Evolutionary conservation across 345 rosid species (phyloP), one percentile per base, ranked within the genome.

Genomic region (Conringia planisiliqua): DNA sequence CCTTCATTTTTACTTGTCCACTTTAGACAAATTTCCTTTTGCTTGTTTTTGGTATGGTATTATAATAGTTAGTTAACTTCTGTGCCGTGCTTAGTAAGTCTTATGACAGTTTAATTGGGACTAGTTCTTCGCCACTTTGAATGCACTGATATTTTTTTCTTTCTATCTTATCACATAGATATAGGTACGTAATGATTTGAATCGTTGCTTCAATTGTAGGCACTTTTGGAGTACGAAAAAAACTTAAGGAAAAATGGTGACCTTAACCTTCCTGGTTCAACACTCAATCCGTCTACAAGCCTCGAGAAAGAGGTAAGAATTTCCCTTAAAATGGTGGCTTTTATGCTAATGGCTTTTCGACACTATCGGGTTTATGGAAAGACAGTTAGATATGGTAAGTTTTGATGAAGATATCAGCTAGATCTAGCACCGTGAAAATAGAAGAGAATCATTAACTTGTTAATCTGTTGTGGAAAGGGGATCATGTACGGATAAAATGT

Each of bases 211-310:
- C 88, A 44, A 68, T 1, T 62, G 46, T 85, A 92, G 98, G 87
- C 97, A 68, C 89, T 92, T 43, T 81, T 90, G 77, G 98, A 92
- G 78, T 92, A 87, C 80, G 98, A 92, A 71, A 92, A 86, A 83
- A 68, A 79, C 79, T 83, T 87, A 71, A 84, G 82, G 70, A 82
- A 81, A 78, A 85, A 44, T 46, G 95, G 98, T 55, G 96, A 87
- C 78, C 86, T 92, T 72, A 82, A 84, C 72, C 90, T 92, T 66
- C 93, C 90, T 61, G 81, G 80, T 58, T 79, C 92, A 40, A 79
- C 95, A 17, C 67, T 67, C 70, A 81, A 76, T 73, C 86, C 79
- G 71, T 79, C 86, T 59, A 22, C 86, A 13, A 79, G 75, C 74
- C 82, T 80, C 75, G 91, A 86, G 66, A 90, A 90, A 57, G 96